Evolutionary conservation across 2,329 filamentous ascomycete species (phyloP).

Genomic region (Aspergillus chevalieri): DNA sequence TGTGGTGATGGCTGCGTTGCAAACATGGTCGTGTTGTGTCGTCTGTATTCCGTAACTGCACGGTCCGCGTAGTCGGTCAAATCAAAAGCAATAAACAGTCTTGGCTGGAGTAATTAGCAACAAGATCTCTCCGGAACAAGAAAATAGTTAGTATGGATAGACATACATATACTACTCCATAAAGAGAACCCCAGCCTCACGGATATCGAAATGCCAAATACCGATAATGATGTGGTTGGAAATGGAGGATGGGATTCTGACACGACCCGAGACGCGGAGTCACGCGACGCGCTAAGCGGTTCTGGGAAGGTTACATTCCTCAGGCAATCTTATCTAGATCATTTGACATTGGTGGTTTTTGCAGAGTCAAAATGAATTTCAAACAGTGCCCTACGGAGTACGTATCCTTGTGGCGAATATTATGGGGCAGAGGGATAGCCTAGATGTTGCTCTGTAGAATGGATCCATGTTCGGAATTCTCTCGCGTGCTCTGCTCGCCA

Average conservation of each 20-base stretch:
- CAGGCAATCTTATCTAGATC: slow-evolving; percentile 10
- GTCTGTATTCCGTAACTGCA: not conserved
- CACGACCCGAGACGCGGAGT: slow-evolving; percentile 4
- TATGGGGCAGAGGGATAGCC: too few species aligned
- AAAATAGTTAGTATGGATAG: not conserved
- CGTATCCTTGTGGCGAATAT: too few species aligned
- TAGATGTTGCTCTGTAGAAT: too few species aligned
- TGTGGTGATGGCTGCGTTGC: slow-evolving; percentile 16
- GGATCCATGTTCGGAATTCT: too few species aligned
- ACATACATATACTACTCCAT: not conserved
- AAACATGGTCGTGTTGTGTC: slow-evolving; percentile 21
- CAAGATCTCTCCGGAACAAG: not conserved
- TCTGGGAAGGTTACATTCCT: slow-evolving; percentile 17
- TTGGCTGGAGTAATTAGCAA: not conserved
- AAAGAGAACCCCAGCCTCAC: not conserved
- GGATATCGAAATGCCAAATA: not conserved
- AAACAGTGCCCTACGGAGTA: not conserved
- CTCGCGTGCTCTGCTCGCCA: too few species aligned
- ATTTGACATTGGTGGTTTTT: not conserved
- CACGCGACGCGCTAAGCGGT: slow-evolving; percentile 10
- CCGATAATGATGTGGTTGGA: not conserved
- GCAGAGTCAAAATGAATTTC: not conserved
- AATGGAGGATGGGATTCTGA: not conserved
- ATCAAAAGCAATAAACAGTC: too few species aligned
- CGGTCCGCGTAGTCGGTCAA: too few species aligned